Percentiles rank a stretch among this genome's conserved stretches.
Conservation (phyloP, 1,284 basidiomycete species). For the Ceratobasidium sp. region DNA sequence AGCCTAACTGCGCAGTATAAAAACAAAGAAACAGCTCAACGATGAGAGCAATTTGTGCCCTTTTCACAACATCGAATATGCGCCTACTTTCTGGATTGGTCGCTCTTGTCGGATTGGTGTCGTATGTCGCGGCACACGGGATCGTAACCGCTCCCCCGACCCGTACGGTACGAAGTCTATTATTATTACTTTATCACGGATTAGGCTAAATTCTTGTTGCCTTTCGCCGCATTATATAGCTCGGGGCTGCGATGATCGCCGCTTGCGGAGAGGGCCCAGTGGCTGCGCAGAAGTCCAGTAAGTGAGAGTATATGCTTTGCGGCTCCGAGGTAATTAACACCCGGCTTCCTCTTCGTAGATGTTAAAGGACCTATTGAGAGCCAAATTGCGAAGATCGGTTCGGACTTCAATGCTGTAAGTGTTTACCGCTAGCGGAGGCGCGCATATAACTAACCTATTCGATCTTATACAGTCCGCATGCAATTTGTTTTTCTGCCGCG, state of each 20-base stretch:
- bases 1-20: slow-evolving; percentile 16
- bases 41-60: too few relatives aligned
- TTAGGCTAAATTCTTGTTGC: slow-evolving; percentile 1
- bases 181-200: too few relatives aligned
- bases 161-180: slow-evolving; percentile 13
- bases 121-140: slow-evolving; percentile 33
- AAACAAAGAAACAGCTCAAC: neutral
- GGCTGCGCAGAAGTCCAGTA: slow-evolving; percentile 29
- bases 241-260: slow-evolving; percentile 38
- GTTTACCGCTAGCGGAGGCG: neutral
- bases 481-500: slow-evolving; percentile 44
- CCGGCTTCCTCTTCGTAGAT: neutral
- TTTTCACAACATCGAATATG: neutral
- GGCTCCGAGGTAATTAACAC: neutral
- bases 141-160: slow-evolving; percentile 39
- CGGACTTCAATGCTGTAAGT: slow-evolving; percentile 30
- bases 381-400: slow-evolving; percentile 42
- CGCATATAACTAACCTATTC: neutral
- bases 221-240: too few relatives aligned
- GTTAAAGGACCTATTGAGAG: slow-evolving; percentile 43
- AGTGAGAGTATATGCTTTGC: neutral
- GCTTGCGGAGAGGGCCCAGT: slow-evolving; percentile 30
- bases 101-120: slow-evolving; percentile 22
- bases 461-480: slow-evolving; percentile 1
- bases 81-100: slow-evolving; percentile 32